Evolutionary conservation across 345 rosid genomes (phyloP).

Genomic region (Aethionema arabicum): DNA sequence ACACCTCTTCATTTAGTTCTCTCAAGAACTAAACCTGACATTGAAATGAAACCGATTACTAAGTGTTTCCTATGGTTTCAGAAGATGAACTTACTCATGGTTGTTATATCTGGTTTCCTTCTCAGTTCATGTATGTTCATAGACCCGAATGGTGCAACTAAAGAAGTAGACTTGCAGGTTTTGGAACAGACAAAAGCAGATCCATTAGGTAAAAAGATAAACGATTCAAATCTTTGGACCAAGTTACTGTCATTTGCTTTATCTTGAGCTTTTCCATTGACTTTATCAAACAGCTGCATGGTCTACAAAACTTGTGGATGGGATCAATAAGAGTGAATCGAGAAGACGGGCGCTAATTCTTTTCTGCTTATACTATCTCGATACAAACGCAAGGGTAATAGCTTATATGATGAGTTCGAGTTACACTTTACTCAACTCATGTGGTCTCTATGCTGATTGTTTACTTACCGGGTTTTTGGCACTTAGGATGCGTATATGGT

Average conservation of each 20-base stretch:
- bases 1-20: neutral
- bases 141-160: constrained; percentile 52
- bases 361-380: constrained; percentile 66
- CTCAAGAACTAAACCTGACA: neutral
- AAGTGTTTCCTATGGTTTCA: constrained; percentile 6
- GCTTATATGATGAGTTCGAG: neutral
- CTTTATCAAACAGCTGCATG: constrained; percentile 49
- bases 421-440: neutral
- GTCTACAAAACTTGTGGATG: constrained; percentile 75
- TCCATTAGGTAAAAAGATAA: constrained; percentile 45
- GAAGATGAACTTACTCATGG: constrained; percentile 3
- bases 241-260: neutral
- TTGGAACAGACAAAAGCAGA: constrained; percentile 58
- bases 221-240: neutral
- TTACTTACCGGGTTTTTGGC: neutral
- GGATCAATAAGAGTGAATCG: constrained; percentile 73
- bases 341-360: constrained; percentile 81
- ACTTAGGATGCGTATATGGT: constrained; percentile 63
- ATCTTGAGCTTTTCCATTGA: constrained; percentile 13
- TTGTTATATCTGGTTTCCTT: constrained; percentile 18
- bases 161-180: constrained; percentile 60
- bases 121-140: constrained; percentile 72
- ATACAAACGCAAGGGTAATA: constrained; percentile 62
- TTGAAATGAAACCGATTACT: constrained; percentile 14
- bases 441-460: neutral